Percentiles rank a stretch among this genome's conserved stretches.
Conservation (phyloP, 768 basidiomycete genomes). For the Asterophora lycoperdoides region DNA sequence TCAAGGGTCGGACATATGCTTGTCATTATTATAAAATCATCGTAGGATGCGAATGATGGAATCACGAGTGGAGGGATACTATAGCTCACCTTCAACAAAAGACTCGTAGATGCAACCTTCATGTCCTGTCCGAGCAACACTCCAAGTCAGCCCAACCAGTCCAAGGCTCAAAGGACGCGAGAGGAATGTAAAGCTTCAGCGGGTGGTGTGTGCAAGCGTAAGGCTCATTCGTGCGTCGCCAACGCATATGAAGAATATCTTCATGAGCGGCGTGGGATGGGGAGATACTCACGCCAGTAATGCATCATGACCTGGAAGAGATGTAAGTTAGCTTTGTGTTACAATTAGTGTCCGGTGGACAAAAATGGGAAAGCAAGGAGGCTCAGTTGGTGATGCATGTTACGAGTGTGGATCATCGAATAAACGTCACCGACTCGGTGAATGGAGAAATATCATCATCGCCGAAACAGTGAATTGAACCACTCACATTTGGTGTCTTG, state of each 20-base stretch:
- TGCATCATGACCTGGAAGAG: background rate
- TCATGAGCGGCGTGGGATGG: constrained; percentile 19
- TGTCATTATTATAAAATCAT: constrained; percentile 51
- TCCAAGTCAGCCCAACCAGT: constrained; percentile 1
- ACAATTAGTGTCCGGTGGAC: constrained; percentile 5
- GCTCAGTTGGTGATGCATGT: constrained; percentile 74
- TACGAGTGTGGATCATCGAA: constrained; percentile 68
- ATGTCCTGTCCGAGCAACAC: background rate
- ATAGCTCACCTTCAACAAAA: constrained; percentile 3
- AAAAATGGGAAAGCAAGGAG: constrained; percentile 18
- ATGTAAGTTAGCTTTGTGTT: background rate
- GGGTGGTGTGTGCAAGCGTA: constrained; percentile 41
- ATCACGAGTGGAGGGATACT: constrained; percentile 1
- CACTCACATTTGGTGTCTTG: constrained; percentile 26
- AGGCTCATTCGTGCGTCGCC: constrained; percentile 32
- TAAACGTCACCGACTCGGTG: constrained; percentile 66
- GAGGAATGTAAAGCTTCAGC: constrained; percentile 27
- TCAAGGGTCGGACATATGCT: constrained; percentile 70
- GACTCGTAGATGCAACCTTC: background rate
- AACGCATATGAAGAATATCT: constrained; percentile 30
- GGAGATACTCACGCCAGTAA: constrained; percentile 13
- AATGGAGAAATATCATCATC: constrained; percentile 69
- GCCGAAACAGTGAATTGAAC: constrained; percentile 14
- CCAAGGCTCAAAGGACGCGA: background rate
- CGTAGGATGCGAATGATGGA: constrained; percentile 29